These are phyloP conservation scores for Lactifluus subvellereus DNA, from an alignment of 768 basidiomycete species.

Conservation along the genomic window DNA sequence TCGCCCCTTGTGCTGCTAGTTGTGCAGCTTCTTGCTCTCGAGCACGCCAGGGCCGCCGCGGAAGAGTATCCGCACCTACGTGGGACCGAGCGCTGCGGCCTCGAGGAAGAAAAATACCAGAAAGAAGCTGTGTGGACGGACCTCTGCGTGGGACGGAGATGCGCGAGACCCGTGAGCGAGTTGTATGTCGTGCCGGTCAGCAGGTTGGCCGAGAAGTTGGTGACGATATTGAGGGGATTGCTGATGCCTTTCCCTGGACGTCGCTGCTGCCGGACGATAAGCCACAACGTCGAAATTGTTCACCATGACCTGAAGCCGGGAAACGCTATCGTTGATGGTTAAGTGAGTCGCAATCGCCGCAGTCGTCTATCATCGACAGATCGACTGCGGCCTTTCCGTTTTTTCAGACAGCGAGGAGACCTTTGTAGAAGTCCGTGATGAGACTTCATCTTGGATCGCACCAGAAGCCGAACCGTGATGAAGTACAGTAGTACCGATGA, in stretches of 20 bases:
- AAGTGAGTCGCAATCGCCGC: no score
- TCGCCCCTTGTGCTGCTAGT: constrained; percentile 36
- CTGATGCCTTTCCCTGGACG: constrained; percentile 65
- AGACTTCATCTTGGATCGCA: no score
- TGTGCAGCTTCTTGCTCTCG: constrained; percentile 43
- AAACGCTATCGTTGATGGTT: no score
- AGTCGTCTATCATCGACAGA: no score
- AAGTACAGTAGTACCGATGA: no score
- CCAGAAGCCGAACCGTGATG: no score
- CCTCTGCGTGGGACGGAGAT: constrained; percentile 41
- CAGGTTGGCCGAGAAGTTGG: constrained; percentile 74
- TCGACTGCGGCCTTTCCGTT: no score
- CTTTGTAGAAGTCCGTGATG: no score
- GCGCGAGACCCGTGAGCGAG: constrained; percentile 70
- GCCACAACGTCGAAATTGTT: no score
- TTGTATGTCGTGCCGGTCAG: constrained; percentile 77
- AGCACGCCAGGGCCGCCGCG: constrained; percentile 56
- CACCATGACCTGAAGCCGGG: no score
- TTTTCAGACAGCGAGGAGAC: no score
- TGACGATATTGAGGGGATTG: constrained; percentile 66
- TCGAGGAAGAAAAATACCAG: constrained; percentile 64
- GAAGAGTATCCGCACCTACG: constrained; percentile 62
- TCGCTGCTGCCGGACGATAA: no score
- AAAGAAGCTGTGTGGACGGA: constrained; percentile 58
- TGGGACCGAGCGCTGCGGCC: constrained; percentile 66